A percentile compares a stretch with the other conserved stretches of the same genome.
phyloP scores from a whole-genome alignment of 768 basidiomycete genomes.

The Amanita rubescens region DNA sequence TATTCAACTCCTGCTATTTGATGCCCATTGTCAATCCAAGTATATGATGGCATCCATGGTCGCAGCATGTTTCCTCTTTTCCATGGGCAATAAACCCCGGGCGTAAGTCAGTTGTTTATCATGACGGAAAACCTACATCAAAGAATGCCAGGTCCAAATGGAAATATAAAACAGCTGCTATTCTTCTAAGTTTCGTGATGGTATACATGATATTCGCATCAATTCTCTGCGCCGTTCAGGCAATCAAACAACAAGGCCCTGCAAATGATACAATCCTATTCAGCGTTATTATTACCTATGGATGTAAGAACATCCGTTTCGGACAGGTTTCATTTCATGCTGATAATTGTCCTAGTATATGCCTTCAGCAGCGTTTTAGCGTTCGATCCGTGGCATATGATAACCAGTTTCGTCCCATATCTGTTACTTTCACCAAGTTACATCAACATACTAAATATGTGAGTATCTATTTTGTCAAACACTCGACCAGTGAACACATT shows the following conservation, averaged over 20 bases:
- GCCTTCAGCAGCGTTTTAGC: constrained; percentile 71
- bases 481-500: constrained; percentile 1
- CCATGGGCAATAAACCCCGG: constrained; percentile 92
- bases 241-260: constrained; percentile 55
- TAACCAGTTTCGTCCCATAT: constrained; percentile 88
- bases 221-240: constrained; percentile 70
- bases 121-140: not conserved
- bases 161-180: constrained; percentile 81
- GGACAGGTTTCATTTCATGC: too few species aligned
- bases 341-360: constrained; percentile 45
- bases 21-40: constrained; percentile 26
- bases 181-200: constrained; percentile 71
- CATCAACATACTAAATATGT: constrained; percentile 75
- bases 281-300: constrained; percentile 81
- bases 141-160: constrained; percentile 46
- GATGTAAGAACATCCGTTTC: constrained; percentile 37
- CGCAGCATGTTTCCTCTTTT: constrained; percentile 86
- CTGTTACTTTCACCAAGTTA: constrained; percentile 79
- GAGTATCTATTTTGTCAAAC: constrained; percentile 19
- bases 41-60: constrained; percentile 81
- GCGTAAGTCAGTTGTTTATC: constrained; percentile 38
- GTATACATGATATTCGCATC: constrained; percentile 80
- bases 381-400: constrained; percentile 93
- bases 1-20: not conserved
- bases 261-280: constrained; percentile 75